phyloP scores from a whole-genome alignment of 139 green algal genomes.

The Edaphochlamys debaryana region DNA sequence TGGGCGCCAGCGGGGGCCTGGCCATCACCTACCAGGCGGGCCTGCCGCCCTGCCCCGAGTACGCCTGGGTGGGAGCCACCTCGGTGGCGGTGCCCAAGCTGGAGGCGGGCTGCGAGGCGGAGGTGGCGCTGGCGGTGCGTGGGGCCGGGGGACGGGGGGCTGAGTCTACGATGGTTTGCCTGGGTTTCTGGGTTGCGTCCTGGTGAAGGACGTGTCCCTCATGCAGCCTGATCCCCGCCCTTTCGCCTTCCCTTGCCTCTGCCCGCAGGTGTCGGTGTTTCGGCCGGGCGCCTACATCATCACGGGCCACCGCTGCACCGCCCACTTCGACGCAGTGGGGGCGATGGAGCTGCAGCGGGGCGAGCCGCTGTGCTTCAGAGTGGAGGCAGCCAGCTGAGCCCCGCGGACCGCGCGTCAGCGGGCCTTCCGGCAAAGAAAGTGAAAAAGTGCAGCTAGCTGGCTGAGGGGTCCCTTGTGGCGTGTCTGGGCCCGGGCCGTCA shows the following conservation, averaged over 20 bases:
- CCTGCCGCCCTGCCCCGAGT: slow-evolving; percentile 48
- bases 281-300: slow-evolving; percentile 37
- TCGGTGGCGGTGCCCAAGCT: slow-evolving; percentile 43
- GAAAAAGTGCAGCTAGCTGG: too few relatives aligned
- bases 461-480: too few relatives aligned
- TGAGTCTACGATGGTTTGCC: too few relatives aligned
- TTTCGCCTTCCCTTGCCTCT: not conserved
- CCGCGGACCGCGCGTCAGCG: too few relatives aligned
- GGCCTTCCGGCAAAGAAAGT: too few relatives aligned
- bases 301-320: slow-evolving; percentile 23
- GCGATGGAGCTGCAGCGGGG: slow-evolving; percentile 20
- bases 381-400: slow-evolving; percentile 1
- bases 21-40: slow-evolving; percentile 35
- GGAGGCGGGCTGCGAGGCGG: slow-evolving; percentile 27
- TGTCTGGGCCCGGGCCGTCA: too few relatives aligned
- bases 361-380: slow-evolving; percentile 32
- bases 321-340: not conserved
- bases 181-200: too few relatives aligned
- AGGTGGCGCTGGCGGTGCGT: slow-evolving; percentile 51
- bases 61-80: slow-evolving; percentile 58
- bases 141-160: too few relatives aligned
- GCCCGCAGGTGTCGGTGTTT: slow-evolving; percentile 52
- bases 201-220: too few relatives aligned
- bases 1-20: not conserved
- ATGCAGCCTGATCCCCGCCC: too few relatives aligned